A percentile compares a stretch with the other conserved stretches of the same genome.
Conservation (phyloP, 371 early-diverging fungal species). For the Zopfochytrium polystomum region DNA sequence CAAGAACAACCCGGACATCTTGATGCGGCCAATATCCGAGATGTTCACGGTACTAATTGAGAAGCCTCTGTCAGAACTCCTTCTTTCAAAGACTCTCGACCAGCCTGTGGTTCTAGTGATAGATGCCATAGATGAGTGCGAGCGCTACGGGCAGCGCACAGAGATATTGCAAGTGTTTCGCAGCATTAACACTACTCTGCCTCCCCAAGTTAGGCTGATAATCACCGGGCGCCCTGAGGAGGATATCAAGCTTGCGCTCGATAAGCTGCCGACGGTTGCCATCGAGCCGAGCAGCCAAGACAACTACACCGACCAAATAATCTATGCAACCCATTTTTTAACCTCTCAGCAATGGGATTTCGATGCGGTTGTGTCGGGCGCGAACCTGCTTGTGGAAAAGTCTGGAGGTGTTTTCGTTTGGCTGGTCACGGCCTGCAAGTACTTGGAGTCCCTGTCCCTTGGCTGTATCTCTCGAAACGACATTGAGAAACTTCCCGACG, state of each 20-base stretch:
- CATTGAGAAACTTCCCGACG: not conserved
- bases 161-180: conserved; percentile 22
- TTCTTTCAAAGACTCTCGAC: not conserved
- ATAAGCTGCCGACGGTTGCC: not conserved
- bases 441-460: not conserved
- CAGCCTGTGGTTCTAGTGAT: conserved; percentile 20
- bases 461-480: not conserved
- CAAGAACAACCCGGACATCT: not conserved
- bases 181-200: conserved; percentile 8
- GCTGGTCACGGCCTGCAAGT: conserved; percentile 19
- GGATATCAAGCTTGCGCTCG: conserved; percentile 20
- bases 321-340: conserved; percentile 11
- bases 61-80: conserved; percentile 3
- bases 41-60: conserved; percentile 6
- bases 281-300: conserved; percentile 13
- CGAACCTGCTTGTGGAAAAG: conserved; percentile 5
- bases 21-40: conserved; percentile 6
- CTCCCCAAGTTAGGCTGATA: conserved; percentile 17
- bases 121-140: conserved; percentile 32
- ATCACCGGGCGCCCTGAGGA: conserved; percentile 26
- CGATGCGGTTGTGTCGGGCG: not conserved
- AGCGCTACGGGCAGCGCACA: conserved; percentile 7
- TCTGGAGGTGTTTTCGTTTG: conserved; percentile 24
- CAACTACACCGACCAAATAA: conserved; percentile 12
- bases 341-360: not conserved